phyloP scores from a whole-genome alignment of 331 rosid species.

The Malus hybrid region DNA sequence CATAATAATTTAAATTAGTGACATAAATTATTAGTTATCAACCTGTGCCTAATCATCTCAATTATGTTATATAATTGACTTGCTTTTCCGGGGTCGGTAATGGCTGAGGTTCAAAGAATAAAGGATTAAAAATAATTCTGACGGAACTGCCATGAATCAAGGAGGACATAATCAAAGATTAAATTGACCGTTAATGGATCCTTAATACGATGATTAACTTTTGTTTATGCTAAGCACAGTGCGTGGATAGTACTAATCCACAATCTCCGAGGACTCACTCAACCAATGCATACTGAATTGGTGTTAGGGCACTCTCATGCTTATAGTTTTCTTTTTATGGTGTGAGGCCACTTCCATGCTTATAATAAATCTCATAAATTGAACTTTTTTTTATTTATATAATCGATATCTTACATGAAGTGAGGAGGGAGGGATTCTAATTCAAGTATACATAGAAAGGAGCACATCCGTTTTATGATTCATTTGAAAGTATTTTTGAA shows the following conservation, averaged over 20 bases:
- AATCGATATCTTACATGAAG: no score
- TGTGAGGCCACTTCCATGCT: background rate
- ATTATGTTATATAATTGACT: conserved; percentile 33
- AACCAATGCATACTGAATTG: background rate
- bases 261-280: background rate
- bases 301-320: background rate
- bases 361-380: no score
- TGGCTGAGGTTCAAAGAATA: no score
- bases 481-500: no score
- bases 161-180: conserved; percentile 2
- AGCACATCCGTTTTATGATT: no score
- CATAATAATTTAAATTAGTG: conserved; percentile 12
- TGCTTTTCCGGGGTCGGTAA: conserved; percentile 3
- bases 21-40: conserved; percentile 35
- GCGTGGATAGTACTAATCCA: background rate
- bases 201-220: background rate
- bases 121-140: background rate
- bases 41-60: conserved; percentile 30
- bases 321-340: background rate
- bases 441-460: no score
- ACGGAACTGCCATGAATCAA: conserved; percentile 21
- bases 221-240: background rate
- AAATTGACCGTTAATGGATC: background rate
- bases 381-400: no score
- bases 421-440: no score